phyloP scores from a whole-genome alignment of 2,329 filamentous ascomycete species.

The Chaetothyriales sp. region DNA sequence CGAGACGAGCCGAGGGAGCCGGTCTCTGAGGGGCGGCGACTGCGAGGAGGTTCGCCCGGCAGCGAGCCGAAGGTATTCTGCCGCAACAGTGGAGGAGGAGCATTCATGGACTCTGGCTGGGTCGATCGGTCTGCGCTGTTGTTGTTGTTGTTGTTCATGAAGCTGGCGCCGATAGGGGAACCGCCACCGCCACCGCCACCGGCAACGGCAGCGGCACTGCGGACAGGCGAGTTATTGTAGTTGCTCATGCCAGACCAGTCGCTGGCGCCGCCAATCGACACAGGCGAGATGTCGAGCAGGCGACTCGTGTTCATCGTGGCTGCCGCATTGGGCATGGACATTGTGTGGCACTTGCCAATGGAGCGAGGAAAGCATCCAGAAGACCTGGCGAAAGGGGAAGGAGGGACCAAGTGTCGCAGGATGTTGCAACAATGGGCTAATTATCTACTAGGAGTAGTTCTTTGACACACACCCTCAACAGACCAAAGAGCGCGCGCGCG shows the following conservation, averaged over 20 bases:
- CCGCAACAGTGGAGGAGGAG: conserved; percentile 7
- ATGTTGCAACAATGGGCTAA: not conserved
- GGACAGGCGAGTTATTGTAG: conserved; percentile 37
- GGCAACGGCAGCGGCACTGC: conserved; percentile 27
- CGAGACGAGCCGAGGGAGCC: conserved; percentile 54
- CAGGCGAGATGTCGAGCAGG: conserved; percentile 53
- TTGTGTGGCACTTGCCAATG: not conserved
- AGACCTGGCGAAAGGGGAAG: not conserved
- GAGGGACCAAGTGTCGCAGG: not conserved
- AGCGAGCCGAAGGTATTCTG: conserved; percentile 8
- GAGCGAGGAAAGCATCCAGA: not conserved
- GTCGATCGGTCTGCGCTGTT: conserved; percentile 7
- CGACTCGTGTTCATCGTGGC: not conserved
- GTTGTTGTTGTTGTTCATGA: too few relatives aligned
- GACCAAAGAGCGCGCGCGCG: not conserved
- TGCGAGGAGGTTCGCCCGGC: conserved; percentile 17
- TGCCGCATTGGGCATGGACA: not conserved
- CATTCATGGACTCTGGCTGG: conserved; percentile 6
- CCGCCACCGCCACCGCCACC: conserved; percentile 21
- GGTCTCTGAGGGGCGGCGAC: conserved; percentile 27
- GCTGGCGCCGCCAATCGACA: conserved; percentile 59
- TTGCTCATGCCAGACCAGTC: conserved; percentile 62
- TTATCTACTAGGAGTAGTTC: not conserved
- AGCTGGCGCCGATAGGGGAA: conserved; percentile 19
- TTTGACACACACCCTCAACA: not conserved